Evolutionary conservation across 2,329 filamentous ascomycete species (phyloP).

Genomic region (Verticillium alfalfae): DNA sequence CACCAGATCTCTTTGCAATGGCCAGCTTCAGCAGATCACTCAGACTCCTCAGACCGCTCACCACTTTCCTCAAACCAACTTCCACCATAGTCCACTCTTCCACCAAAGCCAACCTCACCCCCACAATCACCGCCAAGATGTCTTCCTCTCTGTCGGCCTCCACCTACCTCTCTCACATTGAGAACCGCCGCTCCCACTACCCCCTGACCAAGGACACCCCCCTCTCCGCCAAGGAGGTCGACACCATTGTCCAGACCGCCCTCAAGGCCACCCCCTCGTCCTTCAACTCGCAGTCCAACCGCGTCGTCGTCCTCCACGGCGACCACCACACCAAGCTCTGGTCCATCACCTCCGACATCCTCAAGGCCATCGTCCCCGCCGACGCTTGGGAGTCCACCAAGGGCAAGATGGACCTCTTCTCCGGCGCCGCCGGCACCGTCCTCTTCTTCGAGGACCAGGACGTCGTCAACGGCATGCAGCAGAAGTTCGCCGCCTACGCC

Average conservation of each 20-base stretch:
- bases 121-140: constrained; percentile 31
- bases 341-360: constrained; percentile 61
- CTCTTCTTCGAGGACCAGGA: constrained; percentile 82
- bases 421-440: constrained; percentile 70
- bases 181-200: constrained; percentile 66
- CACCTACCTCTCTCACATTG: constrained; percentile 58
- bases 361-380: constrained; percentile 63
- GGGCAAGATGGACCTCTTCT: constrained; percentile 50
- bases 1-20: not conserved
- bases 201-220: constrained; percentile 58
- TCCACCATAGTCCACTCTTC: constrained; percentile 2
- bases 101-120: constrained; percentile 10
- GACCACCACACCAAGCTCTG: constrained; percentile 84
- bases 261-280: constrained; percentile 68
- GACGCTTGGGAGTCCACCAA: constrained; percentile 53
- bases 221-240: constrained; percentile 52
- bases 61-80: not conserved
- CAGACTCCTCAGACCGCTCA: constrained; percentile 1
- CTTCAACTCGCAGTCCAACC: constrained; percentile 86
- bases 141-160: constrained; percentile 32
- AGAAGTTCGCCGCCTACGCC: constrained; percentile 66
- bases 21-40: constrained; percentile 1
- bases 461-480: constrained; percentile 60
- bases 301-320: constrained; percentile 72
- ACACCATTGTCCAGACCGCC: constrained; percentile 58